phyloP scores from a whole-genome alignment of 768 basidiomycete species.

The Podaxis sp. region DNA sequence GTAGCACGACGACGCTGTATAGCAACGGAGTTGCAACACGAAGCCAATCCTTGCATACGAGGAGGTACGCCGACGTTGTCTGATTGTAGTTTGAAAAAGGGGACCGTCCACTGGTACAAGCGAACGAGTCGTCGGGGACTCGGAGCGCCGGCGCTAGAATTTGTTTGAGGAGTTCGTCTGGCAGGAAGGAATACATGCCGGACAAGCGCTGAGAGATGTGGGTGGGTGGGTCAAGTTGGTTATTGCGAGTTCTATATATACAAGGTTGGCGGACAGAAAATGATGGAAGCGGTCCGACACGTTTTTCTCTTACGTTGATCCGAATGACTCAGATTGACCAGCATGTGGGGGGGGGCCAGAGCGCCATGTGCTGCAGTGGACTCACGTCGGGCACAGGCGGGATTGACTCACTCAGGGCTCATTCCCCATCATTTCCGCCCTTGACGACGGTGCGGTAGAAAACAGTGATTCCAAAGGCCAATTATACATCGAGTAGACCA shows the following conservation, averaged over 20 bases:
- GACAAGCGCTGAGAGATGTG: neutral
- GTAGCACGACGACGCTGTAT: slow-evolving; percentile 24
- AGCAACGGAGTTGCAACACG: slow-evolving; percentile 26
- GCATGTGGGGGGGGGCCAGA: neutral
- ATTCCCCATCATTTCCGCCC: neutral
- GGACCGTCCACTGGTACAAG: slow-evolving; percentile 12
- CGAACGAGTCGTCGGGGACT: slow-evolving; percentile 20
- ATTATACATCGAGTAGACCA: neutral
- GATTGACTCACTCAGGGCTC: neutral
- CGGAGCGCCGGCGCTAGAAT: slow-evolving; percentile 20
- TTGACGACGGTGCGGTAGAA: neutral
- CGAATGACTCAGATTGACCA: neutral
- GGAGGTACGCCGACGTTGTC: slow-evolving; percentile 20
- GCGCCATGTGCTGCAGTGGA: neutral
- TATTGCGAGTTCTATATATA: neutral
- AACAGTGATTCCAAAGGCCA: neutral
- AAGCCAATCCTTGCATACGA: slow-evolving; percentile 26
- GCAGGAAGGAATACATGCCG: slow-evolving; percentile 15
- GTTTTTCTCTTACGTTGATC: neutral
- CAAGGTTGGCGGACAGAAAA: neutral
- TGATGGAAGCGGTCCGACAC: neutral
- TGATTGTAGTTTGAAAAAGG: slow-evolving; percentile 17
- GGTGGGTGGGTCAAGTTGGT: neutral
- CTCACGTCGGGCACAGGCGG: neutral
- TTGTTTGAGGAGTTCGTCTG: slow-evolving; percentile 24